These are phyloP conservation scores for Sicyos edulis DNA, from an alignment of 306 rosid genomes.

Conservation along the genomic window DNA sequence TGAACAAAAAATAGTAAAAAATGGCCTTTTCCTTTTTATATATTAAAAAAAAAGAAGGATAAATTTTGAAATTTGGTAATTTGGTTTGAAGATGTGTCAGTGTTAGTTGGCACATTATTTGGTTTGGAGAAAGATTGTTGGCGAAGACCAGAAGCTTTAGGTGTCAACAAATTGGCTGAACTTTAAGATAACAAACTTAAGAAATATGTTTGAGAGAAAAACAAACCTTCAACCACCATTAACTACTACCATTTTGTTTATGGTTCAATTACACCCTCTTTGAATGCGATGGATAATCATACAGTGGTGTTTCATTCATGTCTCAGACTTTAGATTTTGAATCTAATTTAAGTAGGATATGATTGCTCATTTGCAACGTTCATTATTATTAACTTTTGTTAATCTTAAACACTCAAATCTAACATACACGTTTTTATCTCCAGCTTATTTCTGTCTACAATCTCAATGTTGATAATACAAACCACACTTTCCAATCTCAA, in stretches of 20 bases:
- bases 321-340: not conserved
- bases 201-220: not conserved
- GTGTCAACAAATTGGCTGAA: not conserved
- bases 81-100: not conserved
- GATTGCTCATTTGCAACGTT: too few species aligned
- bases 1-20: too few species aligned
- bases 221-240: slow-evolving; percentile 1
- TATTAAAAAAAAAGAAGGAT: too few species aligned
- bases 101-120: not conserved
- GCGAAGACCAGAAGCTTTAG: not conserved
- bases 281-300: not conserved
- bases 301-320: not conserved
- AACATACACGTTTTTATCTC: too few species aligned
- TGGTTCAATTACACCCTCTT: slow-evolving; percentile 9
- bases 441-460: too few species aligned
- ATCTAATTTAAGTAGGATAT: too few species aligned
- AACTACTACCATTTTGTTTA: slow-evolving; percentile 25
- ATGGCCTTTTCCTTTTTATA: too few species aligned
- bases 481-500: too few species aligned
- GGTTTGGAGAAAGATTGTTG: slow-evolving; percentile 4
- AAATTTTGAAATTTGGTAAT: slow-evolving; percentile 2
- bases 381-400: too few species aligned
- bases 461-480: too few species aligned
- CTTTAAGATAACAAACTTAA: slow-evolving; percentile 9
- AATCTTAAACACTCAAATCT: too few species aligned